Base-by-base conservation (phyloP, 2,329 filamentous ascomycete genomes). In the Chaetomiaceae sp. region DNA sequence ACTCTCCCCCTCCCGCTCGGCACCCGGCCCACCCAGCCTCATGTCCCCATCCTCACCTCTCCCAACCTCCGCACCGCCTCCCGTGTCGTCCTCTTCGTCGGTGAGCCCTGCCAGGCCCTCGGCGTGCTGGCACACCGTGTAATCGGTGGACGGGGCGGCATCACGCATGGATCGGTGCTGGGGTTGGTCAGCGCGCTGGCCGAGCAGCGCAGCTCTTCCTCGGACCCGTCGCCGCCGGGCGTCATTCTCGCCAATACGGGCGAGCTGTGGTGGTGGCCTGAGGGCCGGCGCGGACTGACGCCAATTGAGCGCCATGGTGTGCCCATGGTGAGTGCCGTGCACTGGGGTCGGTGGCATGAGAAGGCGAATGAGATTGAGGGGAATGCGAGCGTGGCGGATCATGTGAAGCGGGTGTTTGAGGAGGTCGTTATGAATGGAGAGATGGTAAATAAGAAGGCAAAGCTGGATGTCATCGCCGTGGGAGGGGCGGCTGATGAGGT, bases 171-270 rank as follows among this genome's bases (percentile, higher is more conserved):
- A n/a, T 87, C 81, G 26, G 73, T 83, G 33, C 67, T 91, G 24
- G 75, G 80, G 10, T 69, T 91, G 47, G 74, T 84, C 19, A 63
- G 70, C 29, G 66, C 62, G 11, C 64, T 82, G 4, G 60, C 59
- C 34, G 43, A 57, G 14, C 65, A 72, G 46, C 51, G 38, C 19
- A 64, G 64, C 27, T 67, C 63, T 12, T 52, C 62, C 0, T 38
- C 55, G 0, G 66, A 71, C 17, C 22, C 59, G 0, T 55, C 62
- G 2, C 53, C 68, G 2, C 80, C 75, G 0, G 84, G 77, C 3
- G 68, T 96, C 46, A 67, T 96, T 22, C 69, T 95, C 20, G 78
- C 88, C 37, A 96, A 95, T 61, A 72, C 80, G 4, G 88, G 87
- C 4, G 82, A 94, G 65, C 69, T 86, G 15, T 71, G 83, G 57